Evolutionary conservation across 306 rosid species (phyloP), one percentile per base, ranked within the genome.

Genomic region (Begonia peltatifolia): DNA sequence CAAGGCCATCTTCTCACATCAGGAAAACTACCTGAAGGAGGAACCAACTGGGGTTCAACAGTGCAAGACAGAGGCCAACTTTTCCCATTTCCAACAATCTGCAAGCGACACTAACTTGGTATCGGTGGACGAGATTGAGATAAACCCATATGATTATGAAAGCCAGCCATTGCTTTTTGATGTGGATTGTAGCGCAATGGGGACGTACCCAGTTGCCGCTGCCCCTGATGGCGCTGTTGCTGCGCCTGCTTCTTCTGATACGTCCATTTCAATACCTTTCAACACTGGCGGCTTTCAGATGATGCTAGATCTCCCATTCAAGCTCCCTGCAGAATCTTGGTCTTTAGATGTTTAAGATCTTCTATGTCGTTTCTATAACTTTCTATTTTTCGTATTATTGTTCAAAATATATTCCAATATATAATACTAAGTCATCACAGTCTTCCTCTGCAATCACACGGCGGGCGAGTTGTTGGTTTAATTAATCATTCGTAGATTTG

Each of bases 1-100:
- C 48, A 67, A 63, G 66, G 71, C 80, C 42, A 70, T 70, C 54
- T 61, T 70, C 69, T 59, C 76, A 36, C 56, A 70, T 63, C 72
- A 65, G 47, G 77, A 64, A n/a, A 56, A 49, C 68, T 52, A 52
- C 49, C 50, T 11, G 17, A 65, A 65, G 42, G 60, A 64, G 4
- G 69, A 63, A 22, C 42, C 52, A 13, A 49, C 67, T 63, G 25
- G 56, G 50, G 68, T 54, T 41, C 65, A 63, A 61, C 77, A 58
- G 64, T 60, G 70, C 61, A 71, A 68, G 65, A 57, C 64, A 43
- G 72, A 61, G 57, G 14, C 59, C 43, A 46, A 38, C 74, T 58
- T 67, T 35, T n/a, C 74, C 63, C 50, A 52, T 52, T 61, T 61
- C 52, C 77, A 73, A 54, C 14, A 46, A 16, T 30, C 38, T 30